Conservation (phyloP, 2,329 filamentous ascomycete genomes). For the Celoporthe dispersa region DNA sequence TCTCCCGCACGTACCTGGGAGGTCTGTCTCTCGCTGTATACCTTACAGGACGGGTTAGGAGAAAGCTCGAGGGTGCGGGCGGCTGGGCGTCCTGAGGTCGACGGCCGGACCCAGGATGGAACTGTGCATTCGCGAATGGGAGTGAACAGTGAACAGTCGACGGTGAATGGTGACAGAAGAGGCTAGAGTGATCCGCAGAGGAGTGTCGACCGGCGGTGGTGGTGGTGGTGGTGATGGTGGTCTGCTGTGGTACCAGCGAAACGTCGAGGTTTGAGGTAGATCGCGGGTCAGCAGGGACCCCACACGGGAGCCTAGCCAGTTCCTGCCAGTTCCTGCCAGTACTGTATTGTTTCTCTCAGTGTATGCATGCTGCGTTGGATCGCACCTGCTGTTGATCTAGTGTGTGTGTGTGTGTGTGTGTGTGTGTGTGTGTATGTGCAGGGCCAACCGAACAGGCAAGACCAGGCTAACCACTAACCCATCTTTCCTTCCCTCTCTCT, state of each 20-base stretch:
- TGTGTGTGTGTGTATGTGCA: no score
- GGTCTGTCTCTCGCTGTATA: no score
- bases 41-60: no score
- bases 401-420: no score
- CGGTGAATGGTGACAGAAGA: neutral
- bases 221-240: neutral
- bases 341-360: neutral
- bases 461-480: neutral
- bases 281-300: neutral
- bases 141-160: neutral
- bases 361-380: neutral
- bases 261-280: neutral
- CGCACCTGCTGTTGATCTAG: no score
- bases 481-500: no score
- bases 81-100: no score
- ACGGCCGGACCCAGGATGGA: no score
- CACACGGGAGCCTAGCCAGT: constrained; percentile 6
- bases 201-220: neutral
- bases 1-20: neutral
- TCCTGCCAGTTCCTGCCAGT: neutral
- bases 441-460: no score
- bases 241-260: neutral
- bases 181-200: neutral
- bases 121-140: neutral
- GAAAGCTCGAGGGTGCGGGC: no score